Evolutionary conservation across 306 rosid species (phyloP).

Genomic region (Lathyrus tuberosus): DNA sequence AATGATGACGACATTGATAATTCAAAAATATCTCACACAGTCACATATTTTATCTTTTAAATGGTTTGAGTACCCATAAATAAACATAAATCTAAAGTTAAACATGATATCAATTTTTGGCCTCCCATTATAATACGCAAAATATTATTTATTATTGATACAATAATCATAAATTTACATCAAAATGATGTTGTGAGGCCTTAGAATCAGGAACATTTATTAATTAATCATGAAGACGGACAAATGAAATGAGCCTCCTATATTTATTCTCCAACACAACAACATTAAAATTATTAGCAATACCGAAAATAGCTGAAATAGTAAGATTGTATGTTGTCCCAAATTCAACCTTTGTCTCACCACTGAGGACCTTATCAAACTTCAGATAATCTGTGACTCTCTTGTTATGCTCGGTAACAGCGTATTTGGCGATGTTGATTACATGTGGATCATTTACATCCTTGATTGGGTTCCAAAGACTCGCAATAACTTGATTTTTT

Average conservation of each 20-base stretch:
- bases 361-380: slow-evolving; percentile 39
- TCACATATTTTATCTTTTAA: too few relatives aligned
- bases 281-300: slow-evolving; percentile 26
- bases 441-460: slow-evolving; percentile 44
- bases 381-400: slow-evolving; percentile 14
- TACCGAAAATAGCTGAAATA: slow-evolving; percentile 22
- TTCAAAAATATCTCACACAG: too few relatives aligned
- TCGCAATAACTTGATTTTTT: background rate
- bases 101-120: too few relatives aligned
- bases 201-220: background rate
- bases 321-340: slow-evolving; percentile 43
- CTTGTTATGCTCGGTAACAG: slow-evolving; percentile 46
- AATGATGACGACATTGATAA: too few relatives aligned
- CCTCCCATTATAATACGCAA: too few relatives aligned
- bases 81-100: too few relatives aligned
- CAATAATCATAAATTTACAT: background rate
- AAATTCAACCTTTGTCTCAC: slow-evolving; percentile 47
- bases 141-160: too few relatives aligned
- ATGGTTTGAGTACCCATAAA: too few relatives aligned
- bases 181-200: background rate
- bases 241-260: slow-evolving; percentile 30
- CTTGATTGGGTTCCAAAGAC: background rate
- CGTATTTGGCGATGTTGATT: slow-evolving; percentile 43
- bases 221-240: background rate
- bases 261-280: slow-evolving; percentile 42